Evolutionary conservation across 768 basidiomycete species (phyloP).

Genomic region (Saitozyma sp.): DNA sequence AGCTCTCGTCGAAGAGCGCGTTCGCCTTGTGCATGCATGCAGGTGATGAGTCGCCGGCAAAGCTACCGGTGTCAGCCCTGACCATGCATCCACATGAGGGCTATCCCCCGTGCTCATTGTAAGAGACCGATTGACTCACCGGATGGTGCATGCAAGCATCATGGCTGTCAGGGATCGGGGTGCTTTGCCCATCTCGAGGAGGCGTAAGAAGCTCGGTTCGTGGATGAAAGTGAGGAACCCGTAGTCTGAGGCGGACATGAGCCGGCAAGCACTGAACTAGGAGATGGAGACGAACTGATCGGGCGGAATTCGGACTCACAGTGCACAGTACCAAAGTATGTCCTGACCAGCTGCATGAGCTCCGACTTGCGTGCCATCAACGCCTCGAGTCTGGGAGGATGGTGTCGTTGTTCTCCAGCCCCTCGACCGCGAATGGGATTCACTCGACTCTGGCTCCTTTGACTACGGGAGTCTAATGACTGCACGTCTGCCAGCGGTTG

Average conservation of each 20-base stretch:
- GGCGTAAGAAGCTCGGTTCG: constrained; percentile 17
- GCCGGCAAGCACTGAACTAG: too few species aligned
- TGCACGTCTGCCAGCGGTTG: too few species aligned
- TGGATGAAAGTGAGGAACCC: constrained; percentile 27
- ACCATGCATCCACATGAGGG: too few species aligned
- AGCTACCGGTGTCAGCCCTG: constrained; percentile 1
- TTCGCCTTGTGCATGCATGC: not conserved
- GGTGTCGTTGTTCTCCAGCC: not conserved
- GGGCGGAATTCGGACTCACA: constrained; percentile 4
- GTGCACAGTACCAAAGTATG: constrained; percentile 21
- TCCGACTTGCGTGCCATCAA: constrained; percentile 1
- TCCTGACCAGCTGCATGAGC: constrained; percentile 4
- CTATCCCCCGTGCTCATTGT: too few species aligned
- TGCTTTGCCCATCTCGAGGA: constrained; percentile 11
- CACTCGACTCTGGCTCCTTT: too few species aligned
- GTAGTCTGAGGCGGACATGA: constrained; percentile 6
- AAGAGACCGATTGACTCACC: constrained; percentile 8
- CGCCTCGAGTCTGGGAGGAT: not conserved
- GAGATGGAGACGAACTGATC: too few species aligned
- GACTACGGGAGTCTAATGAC: too few species aligned
- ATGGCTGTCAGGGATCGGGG: constrained; percentile 12
- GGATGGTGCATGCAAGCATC: constrained; percentile 22
- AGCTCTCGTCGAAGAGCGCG: not conserved
- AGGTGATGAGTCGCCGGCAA: constrained; percentile 6
- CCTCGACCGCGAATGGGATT: not conserved